Conservation (phyloP, 2,329 filamentous ascomycete genomes). For the Aaosphaeria pasadenensis region DNA sequence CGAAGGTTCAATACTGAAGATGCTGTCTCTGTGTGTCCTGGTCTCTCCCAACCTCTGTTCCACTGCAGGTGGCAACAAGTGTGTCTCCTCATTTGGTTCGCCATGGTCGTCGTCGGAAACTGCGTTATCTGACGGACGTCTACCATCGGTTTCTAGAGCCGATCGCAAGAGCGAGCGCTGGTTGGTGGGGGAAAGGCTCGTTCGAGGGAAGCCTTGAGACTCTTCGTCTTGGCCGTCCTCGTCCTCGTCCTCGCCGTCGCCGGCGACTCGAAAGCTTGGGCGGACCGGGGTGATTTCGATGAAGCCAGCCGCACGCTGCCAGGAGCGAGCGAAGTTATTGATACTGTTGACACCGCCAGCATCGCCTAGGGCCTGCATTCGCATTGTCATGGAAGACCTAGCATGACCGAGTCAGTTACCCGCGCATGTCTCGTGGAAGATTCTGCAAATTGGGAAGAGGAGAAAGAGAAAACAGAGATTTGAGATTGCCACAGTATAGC, state of each 20-base stretch:
- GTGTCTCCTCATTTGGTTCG: slow-evolving; percentile 25
- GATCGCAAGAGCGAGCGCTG: slow-evolving; percentile 42
- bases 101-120: slow-evolving; percentile 34
- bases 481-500: slow-evolving; percentile 1
- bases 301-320: slow-evolving; percentile 87
- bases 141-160: slow-evolving; percentile 36
- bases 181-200: slow-evolving; percentile 33
- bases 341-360: slow-evolving; percentile 91
- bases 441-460: too few species aligned
- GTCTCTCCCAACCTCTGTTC: slow-evolving; percentile 25
- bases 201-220: slow-evolving; percentile 34
- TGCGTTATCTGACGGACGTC: slow-evolving; percentile 37
- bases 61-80: slow-evolving; percentile 23
- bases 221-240: slow-evolving; percentile 48
- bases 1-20: slow-evolving; percentile 49
- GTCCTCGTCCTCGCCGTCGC: slow-evolving; percentile 28
- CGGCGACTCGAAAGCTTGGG: slow-evolving; percentile 63
- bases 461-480: neutral
- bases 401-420: neutral
- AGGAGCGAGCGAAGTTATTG: slow-evolving; percentile 87
- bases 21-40: slow-evolving; percentile 39
- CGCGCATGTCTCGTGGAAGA: neutral
- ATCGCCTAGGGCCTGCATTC: slow-evolving; percentile 56
- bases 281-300: slow-evolving; percentile 80
- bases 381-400: slow-evolving; percentile 49